Evolutionary conservation across 805 yeast species (phyloP), one percentile per base, ranked within the genome.

Genomic region (Wickerhamomyces ciferrii): DNA sequence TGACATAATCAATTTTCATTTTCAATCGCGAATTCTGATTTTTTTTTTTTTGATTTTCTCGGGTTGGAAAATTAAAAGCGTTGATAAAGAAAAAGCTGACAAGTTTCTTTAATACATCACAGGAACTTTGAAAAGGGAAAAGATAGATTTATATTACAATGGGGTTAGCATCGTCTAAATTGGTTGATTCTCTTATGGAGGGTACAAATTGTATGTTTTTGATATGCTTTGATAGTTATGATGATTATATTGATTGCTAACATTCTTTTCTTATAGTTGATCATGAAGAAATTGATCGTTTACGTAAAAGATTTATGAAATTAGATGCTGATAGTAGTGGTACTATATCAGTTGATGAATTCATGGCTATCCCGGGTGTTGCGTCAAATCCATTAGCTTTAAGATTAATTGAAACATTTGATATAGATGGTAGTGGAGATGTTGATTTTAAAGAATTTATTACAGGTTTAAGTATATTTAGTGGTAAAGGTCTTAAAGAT

Each of bases 391-490:
- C 99, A 5, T 71, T 94, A 43, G 97, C 97, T 0, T 71, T 82
- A 7, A 74, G 99, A 43, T 79, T 94, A 47, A 86, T 95, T 76
- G 97, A 94, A 54, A 91, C 94, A 18, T 90, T 94, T 66, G 99
- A 94, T 63, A 83, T 82, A 48, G 97, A 94, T 62, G 87, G 89
- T 14, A 84, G 88, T 52, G 99, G 98, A 2, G 87, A 85, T 51
- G 88, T 94, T 34, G 99, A 95, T 62, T 94, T 94, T 67, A 91
- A 89, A 61, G 99, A 94, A 67, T 94, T 94, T 65, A 86, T 95
- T 42, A 72, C 84, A 5, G 95, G 92, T 2, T 71, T 89, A 41
- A 85, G 96, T 3, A 90, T 91, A 3, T 94, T 94, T 60, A 86
- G 96, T 44, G 84, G 91, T 4, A 83, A 87, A 58, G 87, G 96